Evolutionary conservation across 2,329 filamentous ascomycete genomes (phyloP), one percentile per base, ranked within the genome.

Genomic region (Alternaria burnsii): DNA sequence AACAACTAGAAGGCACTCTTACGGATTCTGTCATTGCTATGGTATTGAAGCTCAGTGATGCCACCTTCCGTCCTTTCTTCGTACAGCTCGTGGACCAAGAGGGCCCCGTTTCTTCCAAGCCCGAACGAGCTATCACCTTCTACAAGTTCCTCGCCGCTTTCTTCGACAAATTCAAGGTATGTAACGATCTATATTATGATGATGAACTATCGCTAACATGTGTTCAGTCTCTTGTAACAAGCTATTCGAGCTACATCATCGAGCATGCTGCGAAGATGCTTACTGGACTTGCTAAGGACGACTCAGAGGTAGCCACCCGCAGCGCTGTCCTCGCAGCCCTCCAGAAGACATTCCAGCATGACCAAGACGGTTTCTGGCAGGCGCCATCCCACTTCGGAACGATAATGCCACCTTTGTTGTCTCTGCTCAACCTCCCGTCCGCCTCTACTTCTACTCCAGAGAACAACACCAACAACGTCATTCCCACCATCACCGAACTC

Each of bases 291-390:
- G 67, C 74, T 52, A 62, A 58, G 55, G 22, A 69, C 9, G 80
- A 83, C 57, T 81, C 82, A 16, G 73, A 80, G 18, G 83, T 87
- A 67, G 80, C 83, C 44, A 85, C 97, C 4, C 92, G 92, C 86
- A 82, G 84, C 41, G 86, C 87, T 18, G 87, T 92, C 3, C 85
- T 98, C 52, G 82, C 84, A 54, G 91, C 93, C 20, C 84, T 98
- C 46, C 82, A 85, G 28, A 89, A 88, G 68, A 90, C 88, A 69
- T 97, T 98, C 74, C 86, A 91, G 78, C 88, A 97, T 76, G 95
- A 98, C 75, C 91, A 97, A 79, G 93, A 97, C 76, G 91, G 93
- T 78, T 98, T 97, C 82, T 98, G 94, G 94, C 93, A 97, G 83
- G 88, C 91, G 0, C 94, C 95, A 0, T 86, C 91, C 0, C 94